phyloP scores from a whole-genome alignment of 306 rosid species.

The Aeschynomene evenia region DNA sequence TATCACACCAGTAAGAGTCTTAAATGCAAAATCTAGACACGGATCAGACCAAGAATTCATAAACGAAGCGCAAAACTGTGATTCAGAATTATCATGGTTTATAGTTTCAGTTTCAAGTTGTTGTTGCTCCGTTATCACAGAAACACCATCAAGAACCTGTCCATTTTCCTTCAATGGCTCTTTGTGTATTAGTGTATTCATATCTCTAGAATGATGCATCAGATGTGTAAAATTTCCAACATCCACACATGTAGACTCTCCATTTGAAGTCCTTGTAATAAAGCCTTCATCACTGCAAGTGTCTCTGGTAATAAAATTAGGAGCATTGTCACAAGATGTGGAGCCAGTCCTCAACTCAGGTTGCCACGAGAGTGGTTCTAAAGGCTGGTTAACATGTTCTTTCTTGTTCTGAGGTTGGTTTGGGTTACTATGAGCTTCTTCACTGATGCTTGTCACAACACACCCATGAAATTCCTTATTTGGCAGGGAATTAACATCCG shows the following conservation, averaged over 20 bases:
- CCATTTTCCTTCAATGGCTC: slow-evolving; percentile 31
- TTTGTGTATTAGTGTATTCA: slow-evolving; percentile 12
- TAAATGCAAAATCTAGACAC: slow-evolving; percentile 86
- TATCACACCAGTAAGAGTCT: slow-evolving; percentile 87
- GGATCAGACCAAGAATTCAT: slow-evolving; percentile 89
- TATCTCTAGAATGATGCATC: slow-evolving; percentile 23
- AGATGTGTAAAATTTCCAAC: slow-evolving; percentile 16
- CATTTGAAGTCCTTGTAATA: slow-evolving; percentile 27
- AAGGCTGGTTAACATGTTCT: slow-evolving; percentile 39
- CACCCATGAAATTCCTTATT: slow-evolving; percentile 36
- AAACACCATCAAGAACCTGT: slow-evolving; percentile 31
- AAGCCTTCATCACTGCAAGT: slow-evolving; percentile 23
- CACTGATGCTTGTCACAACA: slow-evolving; percentile 32
- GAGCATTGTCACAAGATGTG: slow-evolving; percentile 36
- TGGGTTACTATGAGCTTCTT: slow-evolving; percentile 34
- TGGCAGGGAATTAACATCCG: slow-evolving; percentile 34
- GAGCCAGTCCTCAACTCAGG: slow-evolving; percentile 42
- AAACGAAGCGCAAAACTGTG: slow-evolving; percentile 49
- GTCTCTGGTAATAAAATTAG: slow-evolving; percentile 23
- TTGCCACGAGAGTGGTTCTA: slow-evolving; percentile 44
- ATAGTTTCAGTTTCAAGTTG: slow-evolving; percentile 37
- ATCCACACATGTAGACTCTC: slow-evolving; percentile 32
- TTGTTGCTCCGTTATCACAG: slow-evolving; percentile 35
- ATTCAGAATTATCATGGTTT: slow-evolving; percentile 34
- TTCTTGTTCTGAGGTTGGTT: slow-evolving; percentile 43